Base-by-base conservation (phyloP, 805 yeast genomes). In the Kazachstania kunashirensis region DNA sequence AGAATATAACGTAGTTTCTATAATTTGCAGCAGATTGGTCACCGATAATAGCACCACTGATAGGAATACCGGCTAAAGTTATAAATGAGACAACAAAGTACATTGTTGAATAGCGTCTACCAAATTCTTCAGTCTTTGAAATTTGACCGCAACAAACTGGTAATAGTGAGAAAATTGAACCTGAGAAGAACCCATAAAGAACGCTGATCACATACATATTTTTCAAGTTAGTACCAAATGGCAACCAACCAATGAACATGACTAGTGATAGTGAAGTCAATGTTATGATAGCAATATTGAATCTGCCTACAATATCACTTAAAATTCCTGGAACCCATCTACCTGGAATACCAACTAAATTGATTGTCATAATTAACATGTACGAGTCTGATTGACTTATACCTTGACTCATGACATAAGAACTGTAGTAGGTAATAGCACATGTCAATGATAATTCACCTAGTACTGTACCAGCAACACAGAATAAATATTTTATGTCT, bases 71-170 rank as follows among this genome's bases (percentile, higher is more conserved):
- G 2, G 67, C 61, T 27, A 73, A 53, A n/a, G 66, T 62, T n/a
- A 68, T 73, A 45, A 75, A 65, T 1, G 81, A 67, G 12, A 73
- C 79, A 46, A 74, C 60, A 27, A 71, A 71, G 52, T 76, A 78
- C 57, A 75, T 68, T 7, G 77, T 70, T 3, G 77, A 72, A 44
- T 71, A 73, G 13, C 74, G 62, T 51, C 64, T 67, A 21, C 79
- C 79, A 51, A 70, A 72, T 38, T 62, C 67, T 34, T 70, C 70
- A 10, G 70, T 66, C 36, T 67, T 68, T 15, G 77, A 70, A 24
- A 76, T 70, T 40, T 74, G 75, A 2, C 75, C 77, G 41, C 76
- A 65, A 45, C 79, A 71, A 3, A 73, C 76, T 6, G 80, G 79
- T 30, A 73, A 62, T 37, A 75, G 52, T 3, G 79, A 66, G 44